phyloP scores from a whole-genome alignment of 2,329 filamentous ascomycete species.

The Ciborinia camelliae region DNA sequence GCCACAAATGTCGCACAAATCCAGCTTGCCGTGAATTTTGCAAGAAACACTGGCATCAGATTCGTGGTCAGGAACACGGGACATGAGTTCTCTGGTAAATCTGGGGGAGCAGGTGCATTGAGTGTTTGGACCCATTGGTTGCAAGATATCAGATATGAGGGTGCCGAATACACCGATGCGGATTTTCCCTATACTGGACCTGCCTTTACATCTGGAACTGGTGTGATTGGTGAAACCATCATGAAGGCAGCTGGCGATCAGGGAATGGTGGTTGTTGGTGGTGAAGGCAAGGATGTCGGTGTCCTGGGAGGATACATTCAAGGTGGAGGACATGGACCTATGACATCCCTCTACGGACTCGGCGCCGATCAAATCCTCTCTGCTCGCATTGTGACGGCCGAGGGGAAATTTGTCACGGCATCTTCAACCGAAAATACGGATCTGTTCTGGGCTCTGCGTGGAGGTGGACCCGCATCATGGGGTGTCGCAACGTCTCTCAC shows the following conservation, averaged over 20 bases:
- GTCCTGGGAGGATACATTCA: constrained; percentile 50
- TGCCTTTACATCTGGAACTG: constrained; percentile 40
- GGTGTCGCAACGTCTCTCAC: constrained; percentile 57
- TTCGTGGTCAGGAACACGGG: constrained; percentile 45
- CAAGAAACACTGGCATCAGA: constrained; percentile 35
- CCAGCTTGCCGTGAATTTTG: constrained; percentile 36
- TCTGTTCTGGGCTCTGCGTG: constrained; percentile 31
- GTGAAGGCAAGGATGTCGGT: constrained; percentile 41
- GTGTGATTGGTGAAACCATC: constrained; percentile 46
- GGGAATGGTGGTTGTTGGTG: constrained; percentile 48
- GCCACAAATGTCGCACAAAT: constrained; percentile 24
- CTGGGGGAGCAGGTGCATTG: constrained; percentile 45
- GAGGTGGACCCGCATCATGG: constrained; percentile 45
- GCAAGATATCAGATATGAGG: constrained; percentile 40
- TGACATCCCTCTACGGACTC: constrained; percentile 53
- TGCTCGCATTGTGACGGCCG: constrained; percentile 26
- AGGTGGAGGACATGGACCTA: constrained; percentile 57
- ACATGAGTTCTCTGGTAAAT: constrained; percentile 47
- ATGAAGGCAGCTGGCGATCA: constrained; percentile 41
- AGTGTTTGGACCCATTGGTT: constrained; percentile 49
- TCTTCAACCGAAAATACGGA: constrained; percentile 24
- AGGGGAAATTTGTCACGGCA: constrained; percentile 27
- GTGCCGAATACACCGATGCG: constrained; percentile 36
- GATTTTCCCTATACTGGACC: constrained; percentile 36
- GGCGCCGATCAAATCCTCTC: constrained; percentile 51